Percentiles rank a stretch among this genome's conserved stretches.
Conservation (phyloP, 106 monocot genomes). For the Acorus calamus region DNA sequence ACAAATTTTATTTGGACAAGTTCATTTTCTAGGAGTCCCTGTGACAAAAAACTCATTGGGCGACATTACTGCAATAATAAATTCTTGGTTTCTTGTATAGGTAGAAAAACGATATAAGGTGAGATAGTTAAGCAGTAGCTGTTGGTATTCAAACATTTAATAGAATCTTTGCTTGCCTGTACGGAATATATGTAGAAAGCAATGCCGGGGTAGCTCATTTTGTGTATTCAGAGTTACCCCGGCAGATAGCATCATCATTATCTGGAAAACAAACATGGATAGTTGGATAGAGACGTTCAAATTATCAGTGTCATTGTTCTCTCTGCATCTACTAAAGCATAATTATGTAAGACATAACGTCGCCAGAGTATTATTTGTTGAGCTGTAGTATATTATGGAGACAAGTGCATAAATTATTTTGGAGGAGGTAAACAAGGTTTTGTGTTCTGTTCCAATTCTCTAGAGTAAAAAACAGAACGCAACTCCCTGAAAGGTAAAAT, state of each 20-base stretch:
- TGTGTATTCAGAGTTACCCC: slow-evolving; percentile 80
- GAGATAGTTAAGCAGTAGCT: no score
- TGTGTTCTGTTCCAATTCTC: no score
- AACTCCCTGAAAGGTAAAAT: no score
- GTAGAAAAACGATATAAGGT: background rate
- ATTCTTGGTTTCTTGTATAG: background rate
- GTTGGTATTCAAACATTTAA: background rate
- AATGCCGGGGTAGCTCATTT: slow-evolving; percentile 61
- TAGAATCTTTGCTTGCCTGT: slow-evolving; percentile 34
- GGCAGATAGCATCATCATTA: slow-evolving; percentile 86
- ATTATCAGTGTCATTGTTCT: no score
- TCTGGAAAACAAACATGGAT: slow-evolving; percentile 24
- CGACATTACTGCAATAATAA: background rate
- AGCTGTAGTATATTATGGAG: no score
- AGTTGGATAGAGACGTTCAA: background rate
- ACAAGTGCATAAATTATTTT: no score
- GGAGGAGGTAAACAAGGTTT: no score
- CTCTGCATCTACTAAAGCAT: no score
- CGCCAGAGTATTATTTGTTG: no score
- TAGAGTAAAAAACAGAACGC: no score
- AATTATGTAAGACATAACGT: no score
- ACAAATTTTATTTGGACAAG: slow-evolving; percentile 68
- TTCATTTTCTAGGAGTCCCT: slow-evolving; percentile 95
- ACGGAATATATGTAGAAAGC: slow-evolving; percentile 78
- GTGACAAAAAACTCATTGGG: background rate